Evolutionary conservation across 441 rosid species (phyloP).

Genomic region (Pelargonium cotyledonis): DNA sequence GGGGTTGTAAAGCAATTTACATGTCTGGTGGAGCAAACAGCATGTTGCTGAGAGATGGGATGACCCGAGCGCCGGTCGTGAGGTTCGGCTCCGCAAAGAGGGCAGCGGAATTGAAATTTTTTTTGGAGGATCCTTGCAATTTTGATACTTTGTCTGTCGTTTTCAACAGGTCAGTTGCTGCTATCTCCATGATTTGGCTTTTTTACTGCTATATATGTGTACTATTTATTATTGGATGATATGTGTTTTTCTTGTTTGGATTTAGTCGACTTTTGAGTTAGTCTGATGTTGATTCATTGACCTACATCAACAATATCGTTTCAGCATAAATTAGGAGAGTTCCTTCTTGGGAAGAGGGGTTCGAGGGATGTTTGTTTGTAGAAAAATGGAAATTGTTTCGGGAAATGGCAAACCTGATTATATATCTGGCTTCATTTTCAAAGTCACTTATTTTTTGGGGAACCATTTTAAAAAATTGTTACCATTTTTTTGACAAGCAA

Average conservation of each 20-base stretch:
- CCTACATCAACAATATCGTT: too few species aligned
- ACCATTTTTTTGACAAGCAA: too few species aligned
- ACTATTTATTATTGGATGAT: background rate
- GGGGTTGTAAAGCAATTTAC: slow-evolving; percentile 81
- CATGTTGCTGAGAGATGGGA: slow-evolving; percentile 56
- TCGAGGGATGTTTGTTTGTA: too few species aligned
- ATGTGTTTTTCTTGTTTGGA: background rate
- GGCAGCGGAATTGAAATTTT: slow-evolving; percentile 71
- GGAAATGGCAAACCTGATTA: too few species aligned
- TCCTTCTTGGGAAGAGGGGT: too few species aligned
- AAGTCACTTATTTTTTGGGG: too few species aligned
- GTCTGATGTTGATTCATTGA: too few species aligned
- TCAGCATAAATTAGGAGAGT: too few species aligned
- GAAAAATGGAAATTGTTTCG: too few species aligned
- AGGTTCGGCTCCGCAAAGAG: slow-evolving; percentile 55
- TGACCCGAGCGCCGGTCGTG: slow-evolving; percentile 89
- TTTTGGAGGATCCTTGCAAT: slow-evolving; percentile 62
- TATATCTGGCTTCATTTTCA: too few species aligned
- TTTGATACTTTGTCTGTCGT: slow-evolving; percentile 55
- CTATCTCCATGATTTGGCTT: background rate
- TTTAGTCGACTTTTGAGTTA: background rate
- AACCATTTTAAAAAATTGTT: too few species aligned
- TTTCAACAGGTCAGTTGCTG: slow-evolving; percentile 55
- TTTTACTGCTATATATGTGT: background rate
- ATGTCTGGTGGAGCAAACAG: slow-evolving; percentile 65